Base-by-base conservation (phyloP, 345 rosid species). In the Brassica carinata region DNA sequence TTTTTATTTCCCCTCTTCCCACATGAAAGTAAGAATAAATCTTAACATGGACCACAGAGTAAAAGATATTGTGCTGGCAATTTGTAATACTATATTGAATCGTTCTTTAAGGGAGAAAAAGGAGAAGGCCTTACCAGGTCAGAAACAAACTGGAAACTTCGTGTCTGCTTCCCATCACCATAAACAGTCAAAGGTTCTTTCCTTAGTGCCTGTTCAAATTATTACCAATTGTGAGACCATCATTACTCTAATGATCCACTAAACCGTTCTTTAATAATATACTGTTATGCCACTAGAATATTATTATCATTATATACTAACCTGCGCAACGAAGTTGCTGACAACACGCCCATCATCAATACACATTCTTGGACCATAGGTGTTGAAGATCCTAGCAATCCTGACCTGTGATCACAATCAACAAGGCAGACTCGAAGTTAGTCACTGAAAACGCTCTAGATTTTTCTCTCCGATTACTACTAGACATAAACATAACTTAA, bases 311-410 rank as follows among this genome's bases (percentile, higher is more conserved):
- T 45, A 45, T 45, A 0, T 11, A 13, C 76, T 13, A 33, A 91
- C 95, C 87, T 92, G 94, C 5, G 97, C 96, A 4, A 92, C 96
- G 40, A 92, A 92, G 77, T 92, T 92, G 87, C 97, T 92, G 29
- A 90, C 97, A 18, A 92, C 96, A 9, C 97, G 96, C 10, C 96
- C 97, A 75, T 92, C 97, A 14, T 92, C 97, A 26, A 92, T 84
- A 85, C 94, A 92, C 97, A 92, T 92, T 11, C 96, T 92, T 8
- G 97, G 94, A 43, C 94, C 94, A 17, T 93, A 93, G 1, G 96
- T 93, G 85, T 91, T 93, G 19, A 93, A 93, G 74, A 93, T 93
- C 80, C 96, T 75, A 79, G 97, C 97, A 69, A 91, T 93, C 67
- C 96, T 85, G 72, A 86, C 94, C 97, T 92, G 77, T 29, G 8